These are phyloP conservation scores for Evernia prunastri DNA, from an alignment of 495 filamentous ascomycete species.

Conservation along the genomic window DNA sequence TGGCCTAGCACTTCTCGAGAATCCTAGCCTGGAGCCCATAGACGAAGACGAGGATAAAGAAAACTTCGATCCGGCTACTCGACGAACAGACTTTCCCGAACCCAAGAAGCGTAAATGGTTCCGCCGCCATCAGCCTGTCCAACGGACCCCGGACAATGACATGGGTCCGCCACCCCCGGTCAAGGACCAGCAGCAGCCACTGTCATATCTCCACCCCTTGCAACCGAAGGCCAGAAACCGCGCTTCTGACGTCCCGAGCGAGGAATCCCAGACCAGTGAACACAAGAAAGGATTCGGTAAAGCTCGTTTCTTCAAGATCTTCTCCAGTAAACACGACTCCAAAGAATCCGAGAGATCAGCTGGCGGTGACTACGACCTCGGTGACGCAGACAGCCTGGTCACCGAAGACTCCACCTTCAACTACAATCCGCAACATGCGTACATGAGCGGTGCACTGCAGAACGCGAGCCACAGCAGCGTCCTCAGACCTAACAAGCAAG, in stretches of 20 bases:
- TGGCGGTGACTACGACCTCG: constrained; percentile 26
- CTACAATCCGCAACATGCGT: constrained; percentile 19
- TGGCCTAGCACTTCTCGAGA: constrained; percentile 17
- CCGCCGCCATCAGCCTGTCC: constrained; percentile 37
- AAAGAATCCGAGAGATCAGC: constrained; percentile 17
- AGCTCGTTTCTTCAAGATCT: constrained; percentile 29
- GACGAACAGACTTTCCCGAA: constrained; percentile 14
- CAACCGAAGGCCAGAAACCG: constrained; percentile 9
- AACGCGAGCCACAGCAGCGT: constrained; percentile 15
- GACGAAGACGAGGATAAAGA: constrained; percentile 24
- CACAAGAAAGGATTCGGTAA: constrained; percentile 20
- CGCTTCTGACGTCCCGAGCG: constrained; percentile 15
- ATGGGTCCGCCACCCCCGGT: constrained; percentile 26
- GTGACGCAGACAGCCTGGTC: constrained; percentile 23
- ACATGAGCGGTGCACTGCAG: constrained; percentile 22
- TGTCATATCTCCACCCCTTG: constrained; percentile 1
- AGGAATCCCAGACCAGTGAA: constrained; percentile 15
- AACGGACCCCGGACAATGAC: constrained; percentile 20
- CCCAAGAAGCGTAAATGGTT: constrained; percentile 65
- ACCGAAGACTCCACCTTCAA: constrained; percentile 16
- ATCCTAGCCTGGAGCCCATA: constrained; percentile 27
- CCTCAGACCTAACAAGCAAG: constrained; percentile 15
- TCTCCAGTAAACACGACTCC: constrained; percentile 25
- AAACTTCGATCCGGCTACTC: constrained; percentile 20
- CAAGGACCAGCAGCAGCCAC: constrained; percentile 17